These are phyloP conservation scores for Lojkania enalia DNA, from an alignment of 2,329 filamentous ascomycete genomes.

Conservation along the genomic window DNA sequence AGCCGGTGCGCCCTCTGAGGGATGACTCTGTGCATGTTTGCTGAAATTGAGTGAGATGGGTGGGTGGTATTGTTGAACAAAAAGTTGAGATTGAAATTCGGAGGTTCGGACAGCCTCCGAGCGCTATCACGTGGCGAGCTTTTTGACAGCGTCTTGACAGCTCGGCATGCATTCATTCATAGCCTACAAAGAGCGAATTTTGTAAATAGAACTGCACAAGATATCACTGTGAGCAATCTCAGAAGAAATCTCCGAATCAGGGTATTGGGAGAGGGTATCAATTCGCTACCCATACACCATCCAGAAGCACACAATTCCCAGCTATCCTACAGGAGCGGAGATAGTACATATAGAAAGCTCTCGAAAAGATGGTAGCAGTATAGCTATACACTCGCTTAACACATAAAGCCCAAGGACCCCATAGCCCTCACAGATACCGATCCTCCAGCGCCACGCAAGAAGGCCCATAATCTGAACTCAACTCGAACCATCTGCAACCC, in stretches of 20 bases:
- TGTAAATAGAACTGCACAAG: too few species aligned
- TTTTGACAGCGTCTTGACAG: background rate
- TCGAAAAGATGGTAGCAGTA: constrained; percentile 22
- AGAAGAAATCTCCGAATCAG: too few species aligned
- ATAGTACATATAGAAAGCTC: constrained; percentile 29
- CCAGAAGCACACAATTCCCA: too few species aligned
- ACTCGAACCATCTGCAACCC: constrained; percentile 6
- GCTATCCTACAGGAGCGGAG: too few species aligned
- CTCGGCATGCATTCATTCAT: too few species aligned
- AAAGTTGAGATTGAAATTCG: constrained; percentile 28
- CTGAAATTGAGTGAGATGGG: constrained; percentile 7
- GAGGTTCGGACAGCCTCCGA: constrained; percentile 23
- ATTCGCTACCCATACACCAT: too few species aligned
- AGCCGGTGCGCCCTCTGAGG: constrained; percentile 44
- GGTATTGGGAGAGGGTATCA: too few species aligned
- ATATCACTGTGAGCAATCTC: too few species aligned
- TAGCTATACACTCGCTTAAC: background rate
- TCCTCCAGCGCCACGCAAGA: constrained; percentile 15
- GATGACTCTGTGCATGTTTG: constrained; percentile 29
- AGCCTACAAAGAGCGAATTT: too few species aligned
- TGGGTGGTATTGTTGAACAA: constrained; percentile 6
- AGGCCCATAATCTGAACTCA: background rate
- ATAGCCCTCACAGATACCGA: constrained; percentile 3
- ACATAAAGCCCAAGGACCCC: constrained; percentile 10
- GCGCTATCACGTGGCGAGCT: constrained; percentile 23